Evolutionary conservation across 2,329 filamentous ascomycete species (phyloP).

Genomic region (Verticillium nubilum): DNA sequence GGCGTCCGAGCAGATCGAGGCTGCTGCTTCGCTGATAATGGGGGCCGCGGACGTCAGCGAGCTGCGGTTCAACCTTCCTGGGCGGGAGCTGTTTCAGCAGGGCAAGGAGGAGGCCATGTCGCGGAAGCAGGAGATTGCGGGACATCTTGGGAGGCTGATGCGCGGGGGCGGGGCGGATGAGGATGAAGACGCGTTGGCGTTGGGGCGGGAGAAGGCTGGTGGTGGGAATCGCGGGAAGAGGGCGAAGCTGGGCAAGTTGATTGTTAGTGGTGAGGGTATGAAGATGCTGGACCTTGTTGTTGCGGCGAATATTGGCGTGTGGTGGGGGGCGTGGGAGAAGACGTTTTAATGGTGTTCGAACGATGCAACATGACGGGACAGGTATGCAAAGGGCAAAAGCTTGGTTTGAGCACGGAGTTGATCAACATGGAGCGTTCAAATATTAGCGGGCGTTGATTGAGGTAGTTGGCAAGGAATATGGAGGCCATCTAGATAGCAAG

Average conservation of each 20-base stretch:
- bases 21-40: conserved; percentile 19
- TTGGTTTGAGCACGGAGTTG: background rate
- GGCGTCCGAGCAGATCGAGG: conserved; percentile 21
- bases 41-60: conserved; percentile 61
- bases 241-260: conserved; percentile 89
- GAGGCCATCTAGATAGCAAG: background rate
- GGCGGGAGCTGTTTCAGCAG: conserved; percentile 39
- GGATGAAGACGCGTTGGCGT: conserved; percentile 48
- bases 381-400: no score
- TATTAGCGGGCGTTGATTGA: background rate
- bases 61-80: conserved; percentile 82
- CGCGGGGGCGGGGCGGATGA: conserved; percentile 20
- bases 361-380: background rate
- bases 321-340: conserved; percentile 83
- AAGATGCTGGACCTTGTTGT: conserved; percentile 95
- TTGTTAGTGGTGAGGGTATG: conserved; percentile 81
- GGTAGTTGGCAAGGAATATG: background rate
- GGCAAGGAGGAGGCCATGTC: conserved; percentile 23
- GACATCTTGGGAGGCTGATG: conserved; percentile 2
- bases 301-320: conserved; percentile 84
- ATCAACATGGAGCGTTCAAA: background rate
- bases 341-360: conserved; percentile 24
- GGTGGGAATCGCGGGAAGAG: conserved; percentile 80
- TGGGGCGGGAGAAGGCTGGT: conserved; percentile 79
- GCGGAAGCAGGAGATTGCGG: conserved; percentile 11